These are phyloP conservation scores for Penicillium lividum DNA, from an alignment of 495 filamentous ascomycete species.

Conservation along the genomic window DNA sequence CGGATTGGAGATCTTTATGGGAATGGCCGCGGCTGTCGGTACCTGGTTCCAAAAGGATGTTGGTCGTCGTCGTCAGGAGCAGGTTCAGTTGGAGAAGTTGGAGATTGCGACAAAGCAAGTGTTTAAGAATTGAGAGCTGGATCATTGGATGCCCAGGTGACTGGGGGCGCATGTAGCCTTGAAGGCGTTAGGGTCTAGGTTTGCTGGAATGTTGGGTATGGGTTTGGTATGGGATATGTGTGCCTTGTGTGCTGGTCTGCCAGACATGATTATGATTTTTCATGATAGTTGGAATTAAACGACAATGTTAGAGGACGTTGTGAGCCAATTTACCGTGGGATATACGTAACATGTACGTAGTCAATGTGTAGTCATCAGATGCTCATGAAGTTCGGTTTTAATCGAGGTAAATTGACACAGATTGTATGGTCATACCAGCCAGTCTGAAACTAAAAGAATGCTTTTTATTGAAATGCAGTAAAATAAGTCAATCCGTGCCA, in stretches of 20 bases:
- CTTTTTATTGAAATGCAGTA: too few relatives aligned
- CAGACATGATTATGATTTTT: not conserved
- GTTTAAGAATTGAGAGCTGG: constrained; percentile 12
- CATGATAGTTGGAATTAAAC: not conserved
- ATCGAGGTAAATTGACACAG: too few relatives aligned
- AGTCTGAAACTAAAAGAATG: too few relatives aligned
- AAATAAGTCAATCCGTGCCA: too few relatives aligned
- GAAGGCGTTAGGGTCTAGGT: not conserved
- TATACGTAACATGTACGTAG: too few relatives aligned
- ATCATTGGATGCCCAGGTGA: not conserved
- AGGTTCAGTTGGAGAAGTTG: constrained; percentile 33
- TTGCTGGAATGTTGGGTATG: not conserved
- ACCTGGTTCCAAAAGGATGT: constrained; percentile 44
- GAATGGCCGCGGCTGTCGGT: constrained; percentile 39
- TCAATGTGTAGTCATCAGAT: too few relatives aligned
- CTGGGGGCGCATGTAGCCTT: not conserved
- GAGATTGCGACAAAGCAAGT: constrained; percentile 33
- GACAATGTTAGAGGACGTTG: not conserved
- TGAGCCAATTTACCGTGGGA: not conserved
- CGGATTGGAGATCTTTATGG: constrained; percentile 47
- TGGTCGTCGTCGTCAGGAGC: constrained; percentile 32
- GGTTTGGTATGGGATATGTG: not conserved
- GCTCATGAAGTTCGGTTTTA: too few relatives aligned
- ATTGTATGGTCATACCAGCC: too few relatives aligned
- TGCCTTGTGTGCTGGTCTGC: not conserved